phyloP scores from a whole-genome alignment of 495 filamentous ascomycete genomes.

The Penicillium bialowiezense region DNA sequence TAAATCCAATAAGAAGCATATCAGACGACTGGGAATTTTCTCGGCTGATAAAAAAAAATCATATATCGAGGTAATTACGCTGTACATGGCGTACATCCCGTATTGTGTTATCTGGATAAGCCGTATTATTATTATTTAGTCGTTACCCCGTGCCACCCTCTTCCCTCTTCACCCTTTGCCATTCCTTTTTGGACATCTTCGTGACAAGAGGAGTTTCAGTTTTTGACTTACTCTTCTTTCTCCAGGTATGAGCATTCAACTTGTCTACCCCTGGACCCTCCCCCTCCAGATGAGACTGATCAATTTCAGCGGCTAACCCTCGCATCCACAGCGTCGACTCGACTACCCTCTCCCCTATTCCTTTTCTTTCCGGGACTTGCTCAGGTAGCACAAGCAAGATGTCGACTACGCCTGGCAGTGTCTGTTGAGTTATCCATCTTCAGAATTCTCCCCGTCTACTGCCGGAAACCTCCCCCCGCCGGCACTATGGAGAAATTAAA shows the following conservation, averaged over 20 bases:
- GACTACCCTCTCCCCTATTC: constrained; percentile 8
- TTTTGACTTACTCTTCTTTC: constrained; percentile 10
- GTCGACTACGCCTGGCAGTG: constrained; percentile 33
- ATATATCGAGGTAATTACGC: not conserved
- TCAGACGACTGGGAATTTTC: constrained; percentile 3
- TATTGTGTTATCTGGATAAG: constrained; percentile 20
- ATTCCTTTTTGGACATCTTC: constrained; percentile 6
- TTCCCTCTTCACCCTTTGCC: constrained; percentile 6
- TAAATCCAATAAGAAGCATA: constrained; percentile 1
- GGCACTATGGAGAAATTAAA: constrained; percentile 51
- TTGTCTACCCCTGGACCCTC: not conserved
- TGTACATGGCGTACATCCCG: constrained; percentile 1
- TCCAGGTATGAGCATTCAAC: constrained; percentile 5
- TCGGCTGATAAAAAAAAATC: constrained; percentile 4
- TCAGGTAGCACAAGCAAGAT: constrained; percentile 37
- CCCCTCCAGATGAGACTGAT: constrained; percentile 7
- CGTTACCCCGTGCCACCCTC: constrained; percentile 29
- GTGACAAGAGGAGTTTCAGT: constrained; percentile 1
- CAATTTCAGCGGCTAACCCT: constrained; percentile 4
- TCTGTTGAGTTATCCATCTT: constrained; percentile 39
- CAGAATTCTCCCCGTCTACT: constrained; percentile 31
- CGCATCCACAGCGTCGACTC: constrained; percentile 4
- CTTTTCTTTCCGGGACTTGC: constrained; percentile 11
- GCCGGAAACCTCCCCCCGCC: constrained; percentile 17
- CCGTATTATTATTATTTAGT: constrained; percentile 30